Percentiles rank a stretch among this genome's conserved stretches.
Evolutionary conservation across 2,329 filamentous ascomycete genomes (phyloP).

Genomic region (Westerdykella aurantiaca): DNA sequence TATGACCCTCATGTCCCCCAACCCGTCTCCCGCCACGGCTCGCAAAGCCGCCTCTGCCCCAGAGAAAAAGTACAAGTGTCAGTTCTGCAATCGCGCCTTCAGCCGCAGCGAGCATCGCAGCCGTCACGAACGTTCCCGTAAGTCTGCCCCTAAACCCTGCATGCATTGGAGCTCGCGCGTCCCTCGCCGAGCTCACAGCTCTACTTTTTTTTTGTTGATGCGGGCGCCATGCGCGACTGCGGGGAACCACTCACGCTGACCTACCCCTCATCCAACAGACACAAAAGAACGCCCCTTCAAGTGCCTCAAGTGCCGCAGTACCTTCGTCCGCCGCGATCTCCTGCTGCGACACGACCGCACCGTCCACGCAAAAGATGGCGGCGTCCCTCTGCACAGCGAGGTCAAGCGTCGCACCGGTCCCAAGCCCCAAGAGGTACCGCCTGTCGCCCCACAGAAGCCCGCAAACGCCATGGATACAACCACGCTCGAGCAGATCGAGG

Average conservation of each 20-base stretch:
- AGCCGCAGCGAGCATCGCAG: conserved; percentile 96
- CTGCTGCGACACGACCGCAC: conserved; percentile 96
- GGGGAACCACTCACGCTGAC: conserved; percentile 23
- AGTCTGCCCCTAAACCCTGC: conserved; percentile 43
- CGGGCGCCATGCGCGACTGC: conserved; percentile 32
- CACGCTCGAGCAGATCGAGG: conserved; percentile 87
- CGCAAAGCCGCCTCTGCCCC: conserved; percentile 69
- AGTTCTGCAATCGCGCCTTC: conserved; percentile 96
- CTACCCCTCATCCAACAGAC: conserved; percentile 54
- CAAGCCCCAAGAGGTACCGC: conserved; percentile 54
- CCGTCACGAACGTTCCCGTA: conserved; percentile 96
- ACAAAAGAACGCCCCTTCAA: conserved; percentile 99
- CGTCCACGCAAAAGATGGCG: conserved; percentile 96
- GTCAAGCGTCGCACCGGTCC: conserved; percentile 74
- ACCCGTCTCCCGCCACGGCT: conserved; percentile 58
- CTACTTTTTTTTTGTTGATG: conserved; percentile 32
- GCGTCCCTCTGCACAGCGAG: conserved; percentile 87
- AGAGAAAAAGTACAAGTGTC: conserved; percentile 99
- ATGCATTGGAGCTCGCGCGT: neutral
- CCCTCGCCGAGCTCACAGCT: neutral
- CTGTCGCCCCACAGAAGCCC: conserved; percentile 66
- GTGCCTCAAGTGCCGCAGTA: conserved; percentile 96
- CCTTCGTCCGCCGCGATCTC: conserved; percentile 94
- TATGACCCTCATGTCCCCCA: conserved; percentile 58
- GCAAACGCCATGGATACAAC: conserved; percentile 77